phyloP scores from a whole-genome alignment of 23 red algal species.

The Cyanidiococcus yangmingshanensis region DNA sequence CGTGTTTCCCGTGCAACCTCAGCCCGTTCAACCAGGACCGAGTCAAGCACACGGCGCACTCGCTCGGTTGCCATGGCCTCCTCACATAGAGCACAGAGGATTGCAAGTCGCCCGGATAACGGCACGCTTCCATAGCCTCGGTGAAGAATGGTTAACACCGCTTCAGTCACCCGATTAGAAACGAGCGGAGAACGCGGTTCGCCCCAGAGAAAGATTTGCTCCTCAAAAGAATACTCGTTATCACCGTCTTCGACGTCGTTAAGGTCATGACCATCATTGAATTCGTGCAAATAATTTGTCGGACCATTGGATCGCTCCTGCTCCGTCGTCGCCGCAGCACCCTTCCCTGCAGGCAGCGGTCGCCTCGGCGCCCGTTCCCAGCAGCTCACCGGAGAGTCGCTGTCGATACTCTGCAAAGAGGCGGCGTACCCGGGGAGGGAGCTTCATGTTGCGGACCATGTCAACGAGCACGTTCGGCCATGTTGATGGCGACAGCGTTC shows the following conservation, averaged over 20 bases:
- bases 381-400: background rate
- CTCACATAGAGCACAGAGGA: slow-evolving; percentile 23
- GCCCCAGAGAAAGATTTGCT: background rate
- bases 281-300: background rate
- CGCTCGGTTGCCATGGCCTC: slow-evolving; percentile 24
- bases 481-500: background rate
- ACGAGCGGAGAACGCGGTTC: slow-evolving; percentile 13
- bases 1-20: slow-evolving; percentile 12
- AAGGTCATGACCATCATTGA: background rate
- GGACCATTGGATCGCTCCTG: background rate
- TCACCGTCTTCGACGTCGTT: slow-evolving; percentile 3
- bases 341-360: background rate
- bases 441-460: background rate
- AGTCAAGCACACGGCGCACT: slow-evolving; percentile 21
- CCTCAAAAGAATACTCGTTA: background rate
- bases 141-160: background rate
- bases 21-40: background rate
- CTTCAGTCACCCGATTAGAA: background rate
- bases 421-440: background rate
- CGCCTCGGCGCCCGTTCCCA: background rate
- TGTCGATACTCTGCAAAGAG: background rate
- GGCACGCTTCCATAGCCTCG: background rate
- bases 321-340: background rate
- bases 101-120: slow-evolving; percentile 24
- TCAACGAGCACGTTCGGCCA: background rate